Conservation (phyloP, 306 rosid genomes). For the Begonia fuchsioides region DNA sequence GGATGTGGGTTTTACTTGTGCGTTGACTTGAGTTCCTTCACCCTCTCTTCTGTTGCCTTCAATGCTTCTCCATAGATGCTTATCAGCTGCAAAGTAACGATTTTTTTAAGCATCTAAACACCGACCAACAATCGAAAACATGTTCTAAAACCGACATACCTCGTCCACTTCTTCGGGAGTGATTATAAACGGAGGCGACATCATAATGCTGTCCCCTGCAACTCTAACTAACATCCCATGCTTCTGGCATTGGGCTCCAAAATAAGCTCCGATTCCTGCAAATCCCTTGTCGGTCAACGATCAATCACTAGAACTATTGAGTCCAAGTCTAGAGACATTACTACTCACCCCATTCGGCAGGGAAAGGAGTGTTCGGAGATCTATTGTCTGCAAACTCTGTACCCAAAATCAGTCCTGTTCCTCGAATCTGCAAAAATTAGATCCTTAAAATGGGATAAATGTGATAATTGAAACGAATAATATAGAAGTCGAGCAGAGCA, state of each 20-base stretch:
- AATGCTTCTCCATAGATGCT: conserved; percentile 66
- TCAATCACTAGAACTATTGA: no score
- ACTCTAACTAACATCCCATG: conserved; percentile 76
- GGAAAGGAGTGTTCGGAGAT: conserved; percentile 78
- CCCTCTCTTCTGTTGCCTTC: conserved; percentile 56
- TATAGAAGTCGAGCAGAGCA: conserved; percentile 1
- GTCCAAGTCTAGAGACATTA: background rate
- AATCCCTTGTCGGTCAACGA: no score
- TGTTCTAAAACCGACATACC: conserved; percentile 20
- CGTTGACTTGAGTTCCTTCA: conserved; percentile 69
- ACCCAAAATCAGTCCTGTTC: conserved; percentile 65
- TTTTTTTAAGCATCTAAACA: background rate
- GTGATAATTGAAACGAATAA: background rate
- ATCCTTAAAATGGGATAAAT: background rate
- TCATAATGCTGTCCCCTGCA: conserved; percentile 66
- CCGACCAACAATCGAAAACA: background rate
- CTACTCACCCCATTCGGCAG: conserved; percentile 86
- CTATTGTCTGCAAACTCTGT: conserved; percentile 76
- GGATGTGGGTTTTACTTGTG: conserved; percentile 6
- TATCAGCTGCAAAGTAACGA: conserved; percentile 41
- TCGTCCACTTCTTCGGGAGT: conserved; percentile 56
- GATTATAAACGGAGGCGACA: conserved; percentile 72
- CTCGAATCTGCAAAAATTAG: conserved; percentile 55
- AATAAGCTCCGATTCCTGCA: conserved; percentile 60
- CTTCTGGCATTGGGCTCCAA: conserved; percentile 71